Percentiles rank a stretch among this genome's conserved stretches.
Conservation (phyloP, 2,329 filamentous ascomycete genomes). For the Emmonsiellopsis sp. region DNA sequence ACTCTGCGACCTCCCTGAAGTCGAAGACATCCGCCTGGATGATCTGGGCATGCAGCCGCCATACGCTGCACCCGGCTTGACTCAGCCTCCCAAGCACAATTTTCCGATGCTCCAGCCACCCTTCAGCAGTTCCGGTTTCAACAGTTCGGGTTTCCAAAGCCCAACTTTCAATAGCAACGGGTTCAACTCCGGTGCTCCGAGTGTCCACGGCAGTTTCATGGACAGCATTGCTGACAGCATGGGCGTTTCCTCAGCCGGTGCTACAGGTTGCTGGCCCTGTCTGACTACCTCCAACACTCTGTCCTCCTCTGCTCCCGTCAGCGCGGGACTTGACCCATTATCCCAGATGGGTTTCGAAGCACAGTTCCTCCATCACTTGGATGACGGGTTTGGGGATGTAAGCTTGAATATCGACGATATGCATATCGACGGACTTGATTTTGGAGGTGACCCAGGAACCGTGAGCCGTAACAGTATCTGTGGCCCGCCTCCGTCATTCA, state of each 20-base stretch:
- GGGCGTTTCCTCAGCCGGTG: slow-evolving; percentile 24
- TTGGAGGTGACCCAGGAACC: not conserved
- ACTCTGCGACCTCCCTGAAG: slow-evolving; percentile 23
- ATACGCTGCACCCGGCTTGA: slow-evolving; percentile 30
- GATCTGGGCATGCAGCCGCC: slow-evolving; percentile 36
- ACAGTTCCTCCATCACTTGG: slow-evolving; percentile 28
- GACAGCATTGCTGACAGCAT: slow-evolving; percentile 23
- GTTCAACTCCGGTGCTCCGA: slow-evolving; percentile 27
- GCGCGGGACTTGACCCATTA: slow-evolving; percentile 23
- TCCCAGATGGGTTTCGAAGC: slow-evolving; percentile 32
- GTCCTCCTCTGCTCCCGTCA: slow-evolving; percentile 25
- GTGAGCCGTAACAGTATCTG: not conserved
- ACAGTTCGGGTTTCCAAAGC: slow-evolving; percentile 25
- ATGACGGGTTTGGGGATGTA: slow-evolving; percentile 26
- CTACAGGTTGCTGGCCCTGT: slow-evolving; percentile 17
- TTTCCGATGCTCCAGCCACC: slow-evolving; percentile 12
- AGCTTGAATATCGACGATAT: slow-evolving; percentile 23
- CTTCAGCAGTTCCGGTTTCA: slow-evolving; percentile 18
- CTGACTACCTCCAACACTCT: slow-evolving; percentile 5
- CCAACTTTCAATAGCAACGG: slow-evolving; percentile 22
- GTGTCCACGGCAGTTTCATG: slow-evolving; percentile 19
- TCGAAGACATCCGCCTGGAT: slow-evolving; percentile 25
- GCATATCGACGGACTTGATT: slow-evolving; percentile 13
- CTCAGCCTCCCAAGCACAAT: slow-evolving; percentile 24
- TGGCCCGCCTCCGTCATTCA: not conserved